Evolutionary conservation across 768 basidiomycete species (phyloP), one percentile per base, ranked within the genome.

Genomic region (Lactarius hatsudake): DNA sequence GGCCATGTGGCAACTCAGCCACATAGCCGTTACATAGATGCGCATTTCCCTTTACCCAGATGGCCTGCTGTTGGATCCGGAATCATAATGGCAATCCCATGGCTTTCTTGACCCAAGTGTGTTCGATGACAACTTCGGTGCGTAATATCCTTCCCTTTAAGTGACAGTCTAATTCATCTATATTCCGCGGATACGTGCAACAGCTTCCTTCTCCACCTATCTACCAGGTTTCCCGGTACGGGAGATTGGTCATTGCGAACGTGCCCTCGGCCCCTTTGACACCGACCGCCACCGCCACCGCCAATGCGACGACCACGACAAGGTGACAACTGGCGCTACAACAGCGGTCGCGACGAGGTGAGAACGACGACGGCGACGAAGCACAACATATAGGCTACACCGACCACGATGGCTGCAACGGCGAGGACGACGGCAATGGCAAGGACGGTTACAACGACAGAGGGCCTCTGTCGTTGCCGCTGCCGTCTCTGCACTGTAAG

Each of bases 201-300:
- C 82, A 86, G 69, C 76, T 86, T 15, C 84, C 83, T 5, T 84
- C 86, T 18, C 70, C 81, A 81, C 81, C 2, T 81, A 81, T 42
- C 76, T 78, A 38, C 56, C 91, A 23, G 94, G 94, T 20, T 82
- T 98, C 3, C 86, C 89, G 0, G 86, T 92, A 5, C 79, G 87
- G 48, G 95, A 98, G 80, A 91, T 98, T 61, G 88, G 92, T 45
- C 85, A 87, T 18, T 95, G 93, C 74, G 95, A 98, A 76, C 86
- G 91, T 28, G 91, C 91, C 0, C 85, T 98, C 48, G 91, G 94
- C 30, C 6, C 3, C 6, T 32, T 32, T 32, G 30, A 32, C 30
- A 1, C 30, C 30, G 30, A 32, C 30, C 30, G 30, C 30, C 30
- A 32, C 30, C 30, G 6, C 30, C 30, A 32, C 6, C 1, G 32